A percentile compares a stretch with the other conserved stretches of the same genome.
Evolutionary conservation across 208 protist genomes (phyloP).

Genomic region (Trypanosoma platydactyli): DNA sequence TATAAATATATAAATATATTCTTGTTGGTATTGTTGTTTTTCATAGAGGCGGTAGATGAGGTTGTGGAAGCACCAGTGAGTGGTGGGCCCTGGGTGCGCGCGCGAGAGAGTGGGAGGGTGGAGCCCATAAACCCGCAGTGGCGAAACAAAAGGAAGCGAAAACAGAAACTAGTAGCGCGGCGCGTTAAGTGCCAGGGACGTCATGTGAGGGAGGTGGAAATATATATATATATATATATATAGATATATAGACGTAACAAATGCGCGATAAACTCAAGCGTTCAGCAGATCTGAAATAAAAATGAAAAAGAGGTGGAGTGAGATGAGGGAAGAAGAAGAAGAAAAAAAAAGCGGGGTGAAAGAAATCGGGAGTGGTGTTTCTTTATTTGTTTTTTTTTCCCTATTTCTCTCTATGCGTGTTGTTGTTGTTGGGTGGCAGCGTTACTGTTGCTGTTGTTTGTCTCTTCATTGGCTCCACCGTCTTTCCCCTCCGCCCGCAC

Average conservation of each 20-base stretch:
- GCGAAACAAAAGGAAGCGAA: background rate
- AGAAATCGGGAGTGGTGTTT: constrained; percentile 1
- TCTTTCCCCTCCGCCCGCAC: no score
- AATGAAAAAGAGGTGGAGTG: constrained; percentile 7
- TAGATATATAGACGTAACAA: background rate
- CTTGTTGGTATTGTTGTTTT: background rate
- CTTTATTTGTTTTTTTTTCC: no score
- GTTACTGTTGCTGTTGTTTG: no score
- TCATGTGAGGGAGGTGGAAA: background rate
- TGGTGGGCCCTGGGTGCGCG: background rate
- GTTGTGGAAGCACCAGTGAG: background rate
- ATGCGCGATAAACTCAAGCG: constrained; percentile 9
- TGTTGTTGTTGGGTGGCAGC: no score
- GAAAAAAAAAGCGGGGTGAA: background rate
- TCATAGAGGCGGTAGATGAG: background rate
- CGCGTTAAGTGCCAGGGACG: background rate
- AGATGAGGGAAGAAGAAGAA: constrained; percentile 20
- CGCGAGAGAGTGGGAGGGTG: background rate
- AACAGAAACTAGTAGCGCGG: background rate
- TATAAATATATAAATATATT: constrained; percentile 4
- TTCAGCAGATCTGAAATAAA: constrained; percentile 17
- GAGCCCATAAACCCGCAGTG: background rate
- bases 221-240: constrained; percentile 8
- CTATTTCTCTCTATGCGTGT: no score
- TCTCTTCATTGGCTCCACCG: no score